These are phyloP conservation scores for Beta lomatogona DNA, from an alignment of 179 eudicot genomes.

Conservation along the genomic window DNA sequence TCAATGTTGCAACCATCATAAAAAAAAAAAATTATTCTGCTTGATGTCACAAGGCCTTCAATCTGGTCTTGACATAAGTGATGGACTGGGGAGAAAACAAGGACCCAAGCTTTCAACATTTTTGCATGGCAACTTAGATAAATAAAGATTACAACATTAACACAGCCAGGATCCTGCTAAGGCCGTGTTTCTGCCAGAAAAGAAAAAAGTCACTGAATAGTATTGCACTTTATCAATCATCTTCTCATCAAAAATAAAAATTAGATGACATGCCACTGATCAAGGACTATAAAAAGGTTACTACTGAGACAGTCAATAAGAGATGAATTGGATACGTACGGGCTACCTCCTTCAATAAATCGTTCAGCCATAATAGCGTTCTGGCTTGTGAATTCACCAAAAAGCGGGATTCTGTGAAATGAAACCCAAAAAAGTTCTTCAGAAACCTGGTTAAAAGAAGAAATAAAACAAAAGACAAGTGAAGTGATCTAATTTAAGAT, in stretches of 20 bases:
- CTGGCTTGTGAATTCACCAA: slow-evolving; percentile 96
- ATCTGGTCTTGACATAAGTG: not conserved
- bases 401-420: slow-evolving; percentile 69
- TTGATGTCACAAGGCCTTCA: not conserved
- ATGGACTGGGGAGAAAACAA: not conserved
- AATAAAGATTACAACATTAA: not conserved
- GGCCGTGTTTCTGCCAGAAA: not conserved
- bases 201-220: not conserved
- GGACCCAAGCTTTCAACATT: not conserved
- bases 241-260: not conserved
- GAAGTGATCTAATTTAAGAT: not conserved
- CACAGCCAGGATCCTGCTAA: not conserved
- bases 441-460: not conserved
- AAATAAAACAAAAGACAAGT: slow-evolving; percentile 7
- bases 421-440: slow-evolving; percentile 16
- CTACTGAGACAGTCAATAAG: slow-evolving; percentile 19
- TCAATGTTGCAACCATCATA: not conserved
- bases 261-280: not conserved
- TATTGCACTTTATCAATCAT: not conserved
- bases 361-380: slow-evolving; percentile 96
- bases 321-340: slow-evolving; percentile 78
- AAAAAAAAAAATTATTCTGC: not conserved
- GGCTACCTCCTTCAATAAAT: slow-evolving; percentile 99
- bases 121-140: not conserved
- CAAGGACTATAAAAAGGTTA: not conserved